Evolutionary conservation across 129 eudicot genomes (phyloP).

Genomic region (Flaveria bidentis): DNA sequence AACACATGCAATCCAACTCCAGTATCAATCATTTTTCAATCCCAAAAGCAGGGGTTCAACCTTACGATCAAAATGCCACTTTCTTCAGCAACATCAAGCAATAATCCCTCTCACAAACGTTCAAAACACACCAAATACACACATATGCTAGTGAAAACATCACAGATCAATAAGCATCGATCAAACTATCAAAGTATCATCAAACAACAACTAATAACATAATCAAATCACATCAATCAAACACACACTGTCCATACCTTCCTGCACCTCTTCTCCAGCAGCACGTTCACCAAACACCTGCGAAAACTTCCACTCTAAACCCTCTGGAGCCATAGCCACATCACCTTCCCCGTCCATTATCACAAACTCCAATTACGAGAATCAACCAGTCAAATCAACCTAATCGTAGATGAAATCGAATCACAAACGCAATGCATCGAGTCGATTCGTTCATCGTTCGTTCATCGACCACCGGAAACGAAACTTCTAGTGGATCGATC

Average conservation of each 20-base stretch:
- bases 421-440: slow-evolving; percentile 17
- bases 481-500: neutral
- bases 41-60: slow-evolving; percentile 7
- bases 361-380: neutral
- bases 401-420: slow-evolving; percentile 25
- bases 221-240: neutral
- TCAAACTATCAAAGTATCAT: neutral
- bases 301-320: slow-evolving; percentile 56
- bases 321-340: slow-evolving; percentile 35
- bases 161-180: neutral
- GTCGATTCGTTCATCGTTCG: neutral
- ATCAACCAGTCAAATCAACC: slow-evolving; percentile 8
- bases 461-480: slow-evolving; percentile 6
- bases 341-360: slow-evolving; percentile 41
- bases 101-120: neutral
- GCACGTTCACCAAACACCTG: slow-evolving; percentile 61
- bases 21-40: neutral
- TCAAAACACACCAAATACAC: neutral
- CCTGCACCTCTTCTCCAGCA: slow-evolving; percentile 60
- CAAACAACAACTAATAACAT: neutral
- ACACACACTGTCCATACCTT: slow-evolving; percentile 33
- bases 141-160: neutral
- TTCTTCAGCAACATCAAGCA: slow-evolving; percentile 5
- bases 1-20: slow-evolving; percentile 4
- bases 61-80: neutral